Conservation (phyloP, 2,329 filamentous ascomycete genomes). For the Dichotomopilus funicola region DNA sequence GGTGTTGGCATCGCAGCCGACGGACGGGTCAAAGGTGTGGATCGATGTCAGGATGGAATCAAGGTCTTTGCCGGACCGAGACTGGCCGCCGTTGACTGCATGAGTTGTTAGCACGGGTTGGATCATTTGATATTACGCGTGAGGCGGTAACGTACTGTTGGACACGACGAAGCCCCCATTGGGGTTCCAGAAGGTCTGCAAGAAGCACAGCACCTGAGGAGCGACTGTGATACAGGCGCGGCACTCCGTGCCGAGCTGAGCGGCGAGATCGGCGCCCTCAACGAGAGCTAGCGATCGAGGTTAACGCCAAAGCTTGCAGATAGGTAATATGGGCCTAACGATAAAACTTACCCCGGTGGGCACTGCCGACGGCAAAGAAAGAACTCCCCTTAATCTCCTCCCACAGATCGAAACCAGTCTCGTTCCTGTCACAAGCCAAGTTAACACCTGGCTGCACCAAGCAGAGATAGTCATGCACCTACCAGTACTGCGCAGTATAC, state of each 20-base stretch:
- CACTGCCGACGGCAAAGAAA: constrained; percentile 68
- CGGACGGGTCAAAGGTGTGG: constrained; percentile 61
- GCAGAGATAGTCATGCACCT: constrained; percentile 8
- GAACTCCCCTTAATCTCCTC: constrained; percentile 71
- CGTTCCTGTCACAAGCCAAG: constrained; percentile 35
- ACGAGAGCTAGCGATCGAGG: constrained; percentile 40
- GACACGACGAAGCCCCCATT: constrained; percentile 56
- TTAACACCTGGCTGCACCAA: neutral
- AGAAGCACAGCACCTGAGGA: constrained; percentile 65
- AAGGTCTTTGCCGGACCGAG: constrained; percentile 62
- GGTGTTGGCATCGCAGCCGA: constrained; percentile 60
- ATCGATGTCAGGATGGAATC: constrained; percentile 64
- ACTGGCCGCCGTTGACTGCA: constrained; percentile 49
- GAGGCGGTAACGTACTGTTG: constrained; percentile 46
- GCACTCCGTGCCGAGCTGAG: constrained; percentile 54
- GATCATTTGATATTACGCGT: neutral
- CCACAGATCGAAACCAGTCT: constrained; percentile 70
- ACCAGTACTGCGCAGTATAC: constrained; percentile 69
- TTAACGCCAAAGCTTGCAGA: neutral
- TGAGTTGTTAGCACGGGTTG: neutral
- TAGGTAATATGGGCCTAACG: neutral
- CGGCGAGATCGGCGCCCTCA: constrained; percentile 61
- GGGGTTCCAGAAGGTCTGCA: constrained; percentile 66
- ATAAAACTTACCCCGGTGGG: constrained; percentile 54
- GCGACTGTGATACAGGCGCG: constrained; percentile 56